A percentile compares a stretch with the other conserved stretches of the same genome.
Evolutionary conservation across 331 rosid genomes (phyloP).

Genomic region (Rosa hybrid): DNA sequence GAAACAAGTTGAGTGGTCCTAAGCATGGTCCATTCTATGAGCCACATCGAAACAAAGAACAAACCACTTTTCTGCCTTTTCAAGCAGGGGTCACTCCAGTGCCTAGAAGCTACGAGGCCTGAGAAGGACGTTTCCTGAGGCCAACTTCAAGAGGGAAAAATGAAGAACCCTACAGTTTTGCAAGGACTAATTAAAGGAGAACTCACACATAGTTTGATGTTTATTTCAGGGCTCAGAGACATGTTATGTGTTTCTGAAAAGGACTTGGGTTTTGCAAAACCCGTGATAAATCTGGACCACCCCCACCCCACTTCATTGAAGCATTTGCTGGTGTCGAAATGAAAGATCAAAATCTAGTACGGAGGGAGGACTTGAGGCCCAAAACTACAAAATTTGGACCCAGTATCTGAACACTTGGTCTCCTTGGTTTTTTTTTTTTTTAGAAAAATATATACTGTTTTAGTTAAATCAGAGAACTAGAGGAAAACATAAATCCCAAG

Average conservation of each 20-base stretch:
- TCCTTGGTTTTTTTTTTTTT: background rate
- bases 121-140: conserved; percentile 9
- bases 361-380: conserved; percentile 7
- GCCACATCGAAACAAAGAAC: conserved; percentile 10
- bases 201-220: background rate
- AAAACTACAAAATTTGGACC: background rate
- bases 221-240: background rate
- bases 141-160: background rate
- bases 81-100: background rate
- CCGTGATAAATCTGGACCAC: background rate
- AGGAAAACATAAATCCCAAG: background rate
- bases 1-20: conserved; percentile 17
- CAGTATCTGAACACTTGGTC: background rate
- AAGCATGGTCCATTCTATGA: background rate
- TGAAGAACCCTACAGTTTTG: background rate
- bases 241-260: background rate
- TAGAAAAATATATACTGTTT: no score
- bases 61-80: background rate
- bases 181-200: background rate
- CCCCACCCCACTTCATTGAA: background rate
- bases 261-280: background rate
- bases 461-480: background rate
- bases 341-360: background rate
- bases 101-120: background rate
- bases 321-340: no score